Evolutionary conservation across 306 rosid species (phyloP).

Genomic region (Sesbania bispinosa): DNA sequence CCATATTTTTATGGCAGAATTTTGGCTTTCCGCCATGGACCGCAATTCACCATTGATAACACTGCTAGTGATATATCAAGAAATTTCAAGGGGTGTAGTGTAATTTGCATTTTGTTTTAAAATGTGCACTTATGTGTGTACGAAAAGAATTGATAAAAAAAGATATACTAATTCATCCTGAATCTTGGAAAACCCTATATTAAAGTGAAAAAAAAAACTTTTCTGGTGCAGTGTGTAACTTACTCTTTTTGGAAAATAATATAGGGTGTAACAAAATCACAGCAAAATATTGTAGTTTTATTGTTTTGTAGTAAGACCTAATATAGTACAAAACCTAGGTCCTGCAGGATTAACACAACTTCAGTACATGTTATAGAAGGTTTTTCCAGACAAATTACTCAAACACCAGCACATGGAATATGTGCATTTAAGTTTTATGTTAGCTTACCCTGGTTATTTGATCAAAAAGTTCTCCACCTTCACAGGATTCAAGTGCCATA

Average conservation of each 20-base stretch:
- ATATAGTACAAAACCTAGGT: background rate
- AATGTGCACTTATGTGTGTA: background rate
- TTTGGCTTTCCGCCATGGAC: too few species aligned
- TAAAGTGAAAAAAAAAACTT: background rate
- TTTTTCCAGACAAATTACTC: background rate
- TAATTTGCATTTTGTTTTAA: background rate
- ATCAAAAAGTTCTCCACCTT: constrained; percentile 99
- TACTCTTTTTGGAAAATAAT: background rate
- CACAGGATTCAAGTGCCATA: constrained; percentile 99
- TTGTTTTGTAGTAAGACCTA: constrained; percentile 10
- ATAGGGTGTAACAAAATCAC: background rate
- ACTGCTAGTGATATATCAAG: background rate
- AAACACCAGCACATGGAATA: constrained; percentile 17
- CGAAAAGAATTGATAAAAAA: background rate
- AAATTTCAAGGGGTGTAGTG: background rate
- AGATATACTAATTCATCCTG: background rate
- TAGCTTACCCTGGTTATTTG: constrained; percentile 95
- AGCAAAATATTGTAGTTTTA: background rate
- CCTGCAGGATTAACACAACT: background rate
- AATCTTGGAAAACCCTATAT: background rate
- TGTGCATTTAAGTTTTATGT: background rate
- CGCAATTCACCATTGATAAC: too few species aligned
- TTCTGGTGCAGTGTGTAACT: constrained; percentile 1
- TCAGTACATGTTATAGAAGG: background rate
- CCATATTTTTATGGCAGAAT: too few species aligned